phyloP scores from a whole-genome alignment of 257 asterid genomes.

The Thymus quinquecostatus region DNA sequence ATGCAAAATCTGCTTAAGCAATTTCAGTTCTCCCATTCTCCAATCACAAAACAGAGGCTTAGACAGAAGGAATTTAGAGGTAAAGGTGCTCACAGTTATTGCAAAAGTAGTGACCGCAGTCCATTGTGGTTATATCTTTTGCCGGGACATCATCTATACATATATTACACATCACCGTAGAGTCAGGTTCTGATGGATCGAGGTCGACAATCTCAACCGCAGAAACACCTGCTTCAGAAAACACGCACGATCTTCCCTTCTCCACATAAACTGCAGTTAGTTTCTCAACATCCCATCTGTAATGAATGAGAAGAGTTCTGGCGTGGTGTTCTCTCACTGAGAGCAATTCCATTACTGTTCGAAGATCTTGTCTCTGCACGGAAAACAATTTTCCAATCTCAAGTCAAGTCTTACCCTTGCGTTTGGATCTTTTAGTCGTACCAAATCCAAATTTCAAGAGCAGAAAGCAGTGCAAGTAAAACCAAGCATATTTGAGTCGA shows the following conservation, averaged over 20 bases:
- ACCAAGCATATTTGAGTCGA: conserved; percentile 5
- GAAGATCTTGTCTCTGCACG: conserved; percentile 78
- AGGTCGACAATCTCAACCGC: conserved; percentile 45
- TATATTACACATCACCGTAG: conserved; percentile 56
- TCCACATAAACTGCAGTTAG: conserved; percentile 75
- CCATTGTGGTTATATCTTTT: conserved; percentile 71
- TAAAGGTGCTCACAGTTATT: conserved; percentile 67
- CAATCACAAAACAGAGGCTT: conserved; percentile 4
- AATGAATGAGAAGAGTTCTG: conserved; percentile 87
- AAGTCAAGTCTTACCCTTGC: background rate
- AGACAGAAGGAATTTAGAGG: conserved; percentile 13
- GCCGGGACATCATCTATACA: conserved; percentile 80
- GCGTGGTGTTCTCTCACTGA: conserved; percentile 92
- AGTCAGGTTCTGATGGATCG: conserved; percentile 44
- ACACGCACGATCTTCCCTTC: conserved; percentile 75
- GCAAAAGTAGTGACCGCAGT: conserved; percentile 96
- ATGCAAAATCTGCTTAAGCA: conserved; percentile 10
- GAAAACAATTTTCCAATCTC: conserved; percentile 28
- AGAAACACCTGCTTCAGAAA: conserved; percentile 84
- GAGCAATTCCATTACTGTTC: conserved; percentile 84
- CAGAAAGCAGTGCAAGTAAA: background rate
- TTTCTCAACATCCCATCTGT: conserved; percentile 88
- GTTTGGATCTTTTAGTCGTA: background rate
- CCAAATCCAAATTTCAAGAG: conserved; percentile 19
- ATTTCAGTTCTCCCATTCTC: conserved; percentile 4